phyloP scores from a whole-genome alignment of 441 rosid species.

The Pelargonium exstipulatum region DNA sequence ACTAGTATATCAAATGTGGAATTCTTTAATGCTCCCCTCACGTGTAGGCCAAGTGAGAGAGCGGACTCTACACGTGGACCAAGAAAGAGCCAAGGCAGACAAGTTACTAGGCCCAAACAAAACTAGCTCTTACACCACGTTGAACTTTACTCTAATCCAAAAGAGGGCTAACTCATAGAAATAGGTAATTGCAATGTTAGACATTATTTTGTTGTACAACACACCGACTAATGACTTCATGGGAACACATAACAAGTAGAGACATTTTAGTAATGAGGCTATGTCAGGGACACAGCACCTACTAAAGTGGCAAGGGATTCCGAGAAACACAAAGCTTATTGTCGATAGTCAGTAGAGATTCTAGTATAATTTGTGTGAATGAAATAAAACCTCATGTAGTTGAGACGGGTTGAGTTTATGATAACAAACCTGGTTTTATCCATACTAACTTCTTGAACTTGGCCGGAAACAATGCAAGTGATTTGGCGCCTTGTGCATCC shows the following conservation, averaged over 20 bases:
- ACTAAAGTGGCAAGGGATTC: neutral
- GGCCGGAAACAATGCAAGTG: slow-evolving; percentile 78
- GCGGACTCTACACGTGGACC: no score
- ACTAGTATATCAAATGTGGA: no score
- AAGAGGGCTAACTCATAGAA: neutral
- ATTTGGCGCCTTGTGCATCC: slow-evolving; percentile 64
- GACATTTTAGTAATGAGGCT: neutral
- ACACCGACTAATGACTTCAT: neutral
- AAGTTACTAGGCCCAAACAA: no score
- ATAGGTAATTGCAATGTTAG: neutral
- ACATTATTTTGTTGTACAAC: neutral
- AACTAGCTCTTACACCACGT: no score
- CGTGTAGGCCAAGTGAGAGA: no score
- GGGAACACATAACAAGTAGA: neutral
- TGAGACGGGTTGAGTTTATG: neutral
- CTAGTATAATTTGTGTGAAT: neutral
- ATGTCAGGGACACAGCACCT: neutral
- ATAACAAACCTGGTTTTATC: slow-evolving; percentile 61
- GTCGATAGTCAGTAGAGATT: neutral
- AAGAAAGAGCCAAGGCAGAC: no score
- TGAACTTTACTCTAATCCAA: no score
- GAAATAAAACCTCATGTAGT: neutral
- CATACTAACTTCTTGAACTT: slow-evolving; percentile 89
- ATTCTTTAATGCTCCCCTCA: no score
- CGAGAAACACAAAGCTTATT: neutral